Evolutionary conservation across 192 early-diverging fungal genomes (phyloP).

Genomic region (Backusella tuberculispora): DNA sequence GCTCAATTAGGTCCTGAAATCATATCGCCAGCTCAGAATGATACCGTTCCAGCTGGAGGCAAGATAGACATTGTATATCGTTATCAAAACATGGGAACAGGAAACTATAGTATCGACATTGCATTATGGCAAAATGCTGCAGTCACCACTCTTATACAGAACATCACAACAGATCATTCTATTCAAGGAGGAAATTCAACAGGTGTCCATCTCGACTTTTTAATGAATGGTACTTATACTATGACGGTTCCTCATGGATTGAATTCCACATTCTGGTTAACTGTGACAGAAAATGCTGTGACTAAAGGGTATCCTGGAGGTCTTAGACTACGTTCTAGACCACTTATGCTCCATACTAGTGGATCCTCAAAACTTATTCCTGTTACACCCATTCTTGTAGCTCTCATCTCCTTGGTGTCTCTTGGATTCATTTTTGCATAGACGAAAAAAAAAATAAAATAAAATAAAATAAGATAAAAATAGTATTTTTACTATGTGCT

Average conservation of each 20-base stretch:
- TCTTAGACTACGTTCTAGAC: slow-evolving; percentile 9
- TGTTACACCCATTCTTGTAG: not conserved
- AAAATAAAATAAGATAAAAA: no score
- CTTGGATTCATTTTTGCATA: slow-evolving; percentile 6
- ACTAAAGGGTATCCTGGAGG: not conserved
- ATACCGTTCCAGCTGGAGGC: slow-evolving; percentile 27
- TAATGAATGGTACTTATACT: slow-evolving; percentile 26
- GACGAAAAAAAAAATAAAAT: no score
- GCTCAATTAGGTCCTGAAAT: slow-evolving; percentile 36
- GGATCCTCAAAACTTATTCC: not conserved
- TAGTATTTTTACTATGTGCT: not conserved
- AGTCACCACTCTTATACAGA: not conserved
- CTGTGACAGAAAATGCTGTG: slow-evolving; percentile 21
- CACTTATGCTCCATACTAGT: slow-evolving; percentile 27
- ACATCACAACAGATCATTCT: slow-evolving; percentile 22
- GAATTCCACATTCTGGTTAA: slow-evolving; percentile 32
- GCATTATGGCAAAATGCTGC: slow-evolving; percentile 30
- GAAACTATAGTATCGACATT: slow-evolving; percentile 35
- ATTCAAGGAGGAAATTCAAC: slow-evolving; percentile 29
- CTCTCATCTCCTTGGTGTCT: not conserved
- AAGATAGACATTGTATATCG: slow-evolving; percentile 31
- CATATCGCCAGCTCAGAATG: slow-evolving; percentile 26
- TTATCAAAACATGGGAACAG: slow-evolving; percentile 44
- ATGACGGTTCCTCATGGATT: slow-evolving; percentile 36
- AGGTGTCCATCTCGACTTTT: slow-evolving; percentile 14